Base-by-base conservation (phyloP, 225 moss, liverwort and hornwort species). In the Climacium dendroides region DNA sequence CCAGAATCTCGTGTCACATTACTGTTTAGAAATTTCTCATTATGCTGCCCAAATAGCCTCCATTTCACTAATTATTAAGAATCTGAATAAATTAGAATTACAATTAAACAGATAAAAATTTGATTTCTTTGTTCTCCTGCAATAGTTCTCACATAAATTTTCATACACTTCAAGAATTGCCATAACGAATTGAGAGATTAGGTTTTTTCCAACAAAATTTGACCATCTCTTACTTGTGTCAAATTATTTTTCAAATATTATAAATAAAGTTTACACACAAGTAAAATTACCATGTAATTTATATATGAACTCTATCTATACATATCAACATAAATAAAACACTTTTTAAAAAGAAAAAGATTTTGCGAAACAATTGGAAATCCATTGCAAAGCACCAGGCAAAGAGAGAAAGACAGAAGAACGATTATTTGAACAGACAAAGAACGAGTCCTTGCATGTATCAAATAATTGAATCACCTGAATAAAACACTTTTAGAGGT, bases 81-180 rank as follows among this genome's bases (percentile, higher is more conserved):
- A 50, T 34, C 1, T 50, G 34, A 50, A 22, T 7, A 32, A 19
- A 12, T 19, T 7, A 48, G 32, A 32, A 11, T 48, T 2, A 48
- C 32, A 74, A 7, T 2, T 6, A 7, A 48, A 19, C 7, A 12
- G 5, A 32, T 32, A 6, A 28, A 18, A 29, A 10, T 29, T 29
- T 18, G 2, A 17, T 29, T 45, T 18, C 18, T 45, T 29, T 0
- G 0, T 1, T 45, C 3, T 29, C 10, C 1, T 72, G 6, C 6
- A 29, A 45, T 8, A 43, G 26, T 14, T 26, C 15, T 26, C 5
- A n/a, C n/a, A 3, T 15, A 43, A 25, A 3, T 22, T 14, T 8
- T 39, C 24, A 39, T 14, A 24, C 25, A 39, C 39, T 41, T 69
- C 13, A 69, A 24, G 4, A 39, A 37, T 24, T 39, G 13, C 13